A percentile compares a stretch with the other conserved stretches of the same genome.
phyloP scores from a whole-genome alignment of 805 yeast species.

The Sugiyamaella smithiae region DNA sequence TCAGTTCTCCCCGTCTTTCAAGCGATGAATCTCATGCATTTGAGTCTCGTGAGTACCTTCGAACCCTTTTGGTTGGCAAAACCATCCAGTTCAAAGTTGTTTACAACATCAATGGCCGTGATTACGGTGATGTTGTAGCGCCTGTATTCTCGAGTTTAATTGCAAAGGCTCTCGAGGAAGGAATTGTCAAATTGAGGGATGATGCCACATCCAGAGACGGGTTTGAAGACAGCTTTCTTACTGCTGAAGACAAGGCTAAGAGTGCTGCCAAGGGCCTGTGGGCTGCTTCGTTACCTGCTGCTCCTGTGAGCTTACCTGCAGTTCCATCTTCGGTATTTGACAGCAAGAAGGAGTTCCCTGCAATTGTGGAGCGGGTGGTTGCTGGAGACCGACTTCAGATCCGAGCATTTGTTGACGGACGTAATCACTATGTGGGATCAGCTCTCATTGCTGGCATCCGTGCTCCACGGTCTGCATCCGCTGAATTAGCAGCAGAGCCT shows the following conservation, averaged over 20 bases:
- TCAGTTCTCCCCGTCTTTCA: constrained; percentile 54
- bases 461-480: constrained; percentile 63
- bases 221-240: constrained; percentile 36
- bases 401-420: constrained; percentile 47
- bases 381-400: constrained; percentile 75
- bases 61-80: constrained; percentile 64
- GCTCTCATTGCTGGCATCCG: constrained; percentile 71
- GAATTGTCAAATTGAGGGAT: constrained; percentile 61
- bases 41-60: constrained; percentile 58
- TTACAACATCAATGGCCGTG: constrained; percentile 51
- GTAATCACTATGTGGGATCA: constrained; percentile 52
- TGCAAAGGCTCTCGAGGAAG: constrained; percentile 54
- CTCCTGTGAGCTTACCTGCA: constrained; percentile 19
- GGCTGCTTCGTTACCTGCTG: constrained; percentile 32
- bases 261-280: constrained; percentile 56
- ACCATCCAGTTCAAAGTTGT: constrained; percentile 55
- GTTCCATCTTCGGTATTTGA: constrained; percentile 27
- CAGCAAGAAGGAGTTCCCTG: constrained; percentile 41
- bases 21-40: constrained; percentile 45
- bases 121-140: constrained; percentile 67
- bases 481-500: constrained; percentile 44
- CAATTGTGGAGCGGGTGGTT: constrained; percentile 72
- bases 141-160: constrained; percentile 61
- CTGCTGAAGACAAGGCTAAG: constrained; percentile 48
- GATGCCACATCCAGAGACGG: constrained; percentile 42